These are phyloP conservation scores for Cladobotryum mycophilum DNA, from an alignment of 2,329 filamentous ascomycete genomes.

Conservation along the genomic window DNA sequence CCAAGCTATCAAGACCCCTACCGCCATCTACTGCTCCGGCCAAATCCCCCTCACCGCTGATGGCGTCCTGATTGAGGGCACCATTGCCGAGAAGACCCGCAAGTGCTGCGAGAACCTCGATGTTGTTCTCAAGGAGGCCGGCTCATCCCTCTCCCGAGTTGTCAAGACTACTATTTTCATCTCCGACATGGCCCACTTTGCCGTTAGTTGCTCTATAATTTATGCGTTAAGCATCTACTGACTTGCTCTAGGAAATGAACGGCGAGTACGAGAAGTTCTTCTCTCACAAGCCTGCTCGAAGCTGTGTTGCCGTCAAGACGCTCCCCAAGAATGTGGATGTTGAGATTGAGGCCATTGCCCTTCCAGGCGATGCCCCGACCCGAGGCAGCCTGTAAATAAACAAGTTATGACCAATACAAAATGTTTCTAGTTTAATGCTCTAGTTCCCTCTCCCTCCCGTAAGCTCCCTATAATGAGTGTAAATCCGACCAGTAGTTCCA, in stretches of 20 bases:
- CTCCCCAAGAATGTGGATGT: constrained; percentile 81
- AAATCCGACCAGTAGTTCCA: too few species aligned
- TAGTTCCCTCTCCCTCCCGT: not conserved
- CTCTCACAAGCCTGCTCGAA: constrained; percentile 75
- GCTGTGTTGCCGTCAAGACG: constrained; percentile 84
- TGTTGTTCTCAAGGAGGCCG: constrained; percentile 76
- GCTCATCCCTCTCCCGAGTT: constrained; percentile 69
- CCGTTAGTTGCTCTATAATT: constrained; percentile 33
- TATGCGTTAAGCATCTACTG: not conserved
- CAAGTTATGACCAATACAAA: not conserved
- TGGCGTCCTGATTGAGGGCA: constrained; percentile 51
- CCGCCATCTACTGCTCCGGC: constrained; percentile 61
- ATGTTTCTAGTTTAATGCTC: constrained; percentile 3
- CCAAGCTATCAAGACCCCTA: constrained; percentile 60
- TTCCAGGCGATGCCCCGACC: constrained; percentile 33
- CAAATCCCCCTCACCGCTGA: constrained; percentile 63
- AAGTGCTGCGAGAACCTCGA: constrained; percentile 70
- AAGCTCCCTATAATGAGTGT: too few species aligned
- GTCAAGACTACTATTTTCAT: constrained; percentile 93
- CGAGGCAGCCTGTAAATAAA: not conserved
- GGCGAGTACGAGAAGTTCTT: constrained; percentile 79
- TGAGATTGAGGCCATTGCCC: constrained; percentile 84
- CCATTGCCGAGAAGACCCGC: constrained; percentile 57
- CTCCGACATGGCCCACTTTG: constrained; percentile 85
- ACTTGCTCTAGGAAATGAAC: constrained; percentile 61